Evolutionary conservation across 371 early-diverging fungal species (phyloP).

Genomic region (Apophysomyces ossiformis): DNA sequence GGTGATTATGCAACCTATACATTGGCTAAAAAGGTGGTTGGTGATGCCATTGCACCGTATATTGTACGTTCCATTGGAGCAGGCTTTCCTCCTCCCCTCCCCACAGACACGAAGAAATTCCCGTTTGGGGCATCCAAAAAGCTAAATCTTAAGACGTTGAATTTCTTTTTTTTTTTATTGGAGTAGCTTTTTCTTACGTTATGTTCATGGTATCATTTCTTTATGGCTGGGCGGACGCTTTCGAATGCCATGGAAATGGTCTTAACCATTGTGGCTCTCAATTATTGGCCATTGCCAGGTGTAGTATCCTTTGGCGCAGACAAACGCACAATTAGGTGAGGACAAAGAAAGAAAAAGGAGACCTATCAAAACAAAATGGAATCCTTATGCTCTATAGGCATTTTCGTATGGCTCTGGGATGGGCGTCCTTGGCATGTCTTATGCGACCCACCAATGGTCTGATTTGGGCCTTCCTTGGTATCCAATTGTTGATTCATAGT

Average conservation of each 20-base stretch:
- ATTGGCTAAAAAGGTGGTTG: constrained; percentile 60
- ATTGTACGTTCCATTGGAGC: constrained; percentile 27
- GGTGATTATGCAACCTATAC: constrained; percentile 74
- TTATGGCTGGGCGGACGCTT: constrained; percentile 73
- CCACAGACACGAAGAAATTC: too few species aligned
- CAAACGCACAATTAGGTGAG: constrained; percentile 2
- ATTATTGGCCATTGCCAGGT: constrained; percentile 72
- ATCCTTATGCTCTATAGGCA: constrained; percentile 21
- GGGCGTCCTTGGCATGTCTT: constrained; percentile 80
- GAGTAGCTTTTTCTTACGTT: constrained; percentile 71
- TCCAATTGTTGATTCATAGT: constrained; percentile 46
- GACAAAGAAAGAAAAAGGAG: too few species aligned
- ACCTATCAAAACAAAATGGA: neutral
- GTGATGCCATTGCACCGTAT: constrained; percentile 40
- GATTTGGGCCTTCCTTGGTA: constrained; percentile 80
- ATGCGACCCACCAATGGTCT: constrained; percentile 86
- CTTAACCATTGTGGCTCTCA: constrained; percentile 69
- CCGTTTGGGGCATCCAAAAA: too few species aligned
- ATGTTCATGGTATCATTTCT: constrained; percentile 84
- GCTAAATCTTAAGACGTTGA: neutral
- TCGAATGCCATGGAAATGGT: constrained; percentile 76
- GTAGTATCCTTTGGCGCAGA: constrained; percentile 8
- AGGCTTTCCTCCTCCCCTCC: too few species aligned
- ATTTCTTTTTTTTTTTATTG: neutral
- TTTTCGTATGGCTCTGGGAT: constrained; percentile 55